Evolutionary conservation across 208 protist species (phyloP).

Genomic region (Borovskyia barvae): DNA sequence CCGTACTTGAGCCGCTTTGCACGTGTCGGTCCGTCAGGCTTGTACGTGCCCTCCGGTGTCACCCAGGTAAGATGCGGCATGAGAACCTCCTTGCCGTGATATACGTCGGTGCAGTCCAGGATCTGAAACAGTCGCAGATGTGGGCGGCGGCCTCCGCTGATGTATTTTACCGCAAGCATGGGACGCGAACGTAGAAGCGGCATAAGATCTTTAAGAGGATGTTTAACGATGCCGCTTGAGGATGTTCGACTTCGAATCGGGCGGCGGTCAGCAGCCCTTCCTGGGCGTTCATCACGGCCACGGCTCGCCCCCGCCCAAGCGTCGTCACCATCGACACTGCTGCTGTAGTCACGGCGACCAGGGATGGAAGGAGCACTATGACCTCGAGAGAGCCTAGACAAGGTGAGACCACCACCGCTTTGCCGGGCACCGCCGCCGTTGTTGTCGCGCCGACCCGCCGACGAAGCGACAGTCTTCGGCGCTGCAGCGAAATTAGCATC

Average conservation of each 20-base stretch:
- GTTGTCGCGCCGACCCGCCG: no score
- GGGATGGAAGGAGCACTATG: neutral
- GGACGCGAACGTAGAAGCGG: constrained; percentile 42
- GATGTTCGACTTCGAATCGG: no score
- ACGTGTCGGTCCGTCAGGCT: constrained; percentile 1
- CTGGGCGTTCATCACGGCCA: neutral
- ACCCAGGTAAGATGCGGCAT: constrained; percentile 75
- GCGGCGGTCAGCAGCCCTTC: neutral
- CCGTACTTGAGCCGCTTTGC: constrained; percentile 1
- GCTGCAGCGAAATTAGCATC: no score
- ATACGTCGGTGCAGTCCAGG: constrained; percentile 42
- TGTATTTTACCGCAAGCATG: constrained; percentile 44
- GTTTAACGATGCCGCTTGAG: constrained; percentile 34
- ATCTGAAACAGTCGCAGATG: constrained; percentile 66
- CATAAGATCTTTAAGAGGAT: constrained; percentile 55
- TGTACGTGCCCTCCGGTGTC: neutral
- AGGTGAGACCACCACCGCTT: no score
- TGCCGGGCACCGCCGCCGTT: no score
- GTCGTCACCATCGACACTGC: neutral
- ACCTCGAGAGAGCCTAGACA: no score
- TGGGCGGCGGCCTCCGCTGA: constrained; percentile 25
- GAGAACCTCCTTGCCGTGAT: constrained; percentile 31
- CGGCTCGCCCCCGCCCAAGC: neutral
- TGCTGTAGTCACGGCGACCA: constrained; percentile 1
- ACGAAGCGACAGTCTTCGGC: no score